phyloP scores from a whole-genome alignment of 805 yeast genomes.

The Saccharomycodes ludwigii region DNA sequence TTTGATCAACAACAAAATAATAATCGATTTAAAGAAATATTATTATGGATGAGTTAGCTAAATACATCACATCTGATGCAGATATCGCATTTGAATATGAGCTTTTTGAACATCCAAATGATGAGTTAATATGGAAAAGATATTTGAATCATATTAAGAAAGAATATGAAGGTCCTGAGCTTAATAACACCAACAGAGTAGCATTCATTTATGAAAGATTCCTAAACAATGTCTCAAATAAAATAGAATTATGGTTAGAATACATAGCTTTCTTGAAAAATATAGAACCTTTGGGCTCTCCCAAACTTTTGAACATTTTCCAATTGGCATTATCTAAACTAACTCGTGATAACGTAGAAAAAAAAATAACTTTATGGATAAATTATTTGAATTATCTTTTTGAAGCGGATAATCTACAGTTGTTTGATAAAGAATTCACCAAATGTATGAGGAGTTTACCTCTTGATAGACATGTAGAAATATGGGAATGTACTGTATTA shows the following conservation, averaged over 20 bases:
- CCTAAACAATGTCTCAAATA: constrained; percentile 12
- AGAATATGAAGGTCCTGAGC: no score
- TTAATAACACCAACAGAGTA: no score
- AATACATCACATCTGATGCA: constrained; percentile 13
- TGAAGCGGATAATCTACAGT: constrained; percentile 18
- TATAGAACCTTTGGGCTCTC: background rate
- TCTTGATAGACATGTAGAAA: constrained; percentile 11
- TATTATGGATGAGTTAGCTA: constrained; percentile 13
- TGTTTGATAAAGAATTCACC: constrained; percentile 21
- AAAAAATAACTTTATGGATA: constrained; percentile 46
- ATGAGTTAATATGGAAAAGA: constrained; percentile 31
- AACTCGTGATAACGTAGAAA: constrained; percentile 31
- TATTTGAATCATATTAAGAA: constrained; percentile 28
- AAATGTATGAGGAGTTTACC: constrained; percentile 10
- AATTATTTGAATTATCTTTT: constrained; percentile 29
- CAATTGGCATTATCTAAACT: constrained; percentile 29
- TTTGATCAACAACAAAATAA: no score
- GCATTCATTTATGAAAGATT: constrained; percentile 28
- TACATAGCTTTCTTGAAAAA: constrained; percentile 3
- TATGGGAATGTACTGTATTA: constrained; percentile 17
- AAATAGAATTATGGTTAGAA: constrained; percentile 14
- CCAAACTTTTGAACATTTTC: background rate
- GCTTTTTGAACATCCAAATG: constrained; percentile 25
- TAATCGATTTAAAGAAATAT: no score
- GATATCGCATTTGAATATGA: constrained; percentile 37